These are phyloP conservation scores for Candida coquimbonensis DNA, from an alignment of 805 yeast species.

Conservation along the genomic window DNA sequence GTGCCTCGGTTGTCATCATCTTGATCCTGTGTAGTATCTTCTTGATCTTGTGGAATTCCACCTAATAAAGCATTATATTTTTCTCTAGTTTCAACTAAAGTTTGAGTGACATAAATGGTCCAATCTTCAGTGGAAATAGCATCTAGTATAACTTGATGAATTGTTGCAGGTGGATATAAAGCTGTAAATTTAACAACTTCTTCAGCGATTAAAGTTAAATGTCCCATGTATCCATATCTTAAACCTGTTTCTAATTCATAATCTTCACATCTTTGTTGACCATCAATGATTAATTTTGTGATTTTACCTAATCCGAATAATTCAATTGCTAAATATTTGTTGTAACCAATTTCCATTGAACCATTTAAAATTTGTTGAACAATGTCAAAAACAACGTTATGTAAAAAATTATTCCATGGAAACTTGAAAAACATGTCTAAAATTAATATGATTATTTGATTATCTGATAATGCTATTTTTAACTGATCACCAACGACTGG, in stretches of 20 bases:
- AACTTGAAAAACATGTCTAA: conserved; percentile 68
- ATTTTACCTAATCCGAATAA: conserved; percentile 59
- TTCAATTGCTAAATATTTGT: conserved; percentile 68
- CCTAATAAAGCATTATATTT: conserved; percentile 93
- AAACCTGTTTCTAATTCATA: conserved; percentile 54
- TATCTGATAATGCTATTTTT: conserved; percentile 76
- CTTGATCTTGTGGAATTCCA: conserved; percentile 35
- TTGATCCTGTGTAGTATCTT: conserved; percentile 26
- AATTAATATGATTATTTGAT: conserved; percentile 59
- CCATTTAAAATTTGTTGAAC: conserved; percentile 94
- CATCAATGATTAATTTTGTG: conserved; percentile 51
- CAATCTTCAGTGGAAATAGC: conserved; percentile 46
- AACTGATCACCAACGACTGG: conserved; percentile 84
- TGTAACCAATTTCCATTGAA: conserved; percentile 75
- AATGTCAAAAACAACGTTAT: conserved; percentile 93
- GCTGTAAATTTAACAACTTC: conserved; percentile 82
- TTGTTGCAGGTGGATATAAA: conserved; percentile 19
- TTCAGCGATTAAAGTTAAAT: conserved; percentile 85
- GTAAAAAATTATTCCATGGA: conserved; percentile 97
- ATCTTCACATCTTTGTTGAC: conserved; percentile 52
- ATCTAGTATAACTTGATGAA: conserved; percentile 28
- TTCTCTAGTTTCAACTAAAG: conserved; percentile 82
- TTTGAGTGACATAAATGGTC: conserved; percentile 77
- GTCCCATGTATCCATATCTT: conserved; percentile 96
- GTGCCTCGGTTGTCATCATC: conserved; percentile 28